Conservation (phyloP, 1,284 basidiomycete genomes). For the Cryptococcus sp. region DNA sequence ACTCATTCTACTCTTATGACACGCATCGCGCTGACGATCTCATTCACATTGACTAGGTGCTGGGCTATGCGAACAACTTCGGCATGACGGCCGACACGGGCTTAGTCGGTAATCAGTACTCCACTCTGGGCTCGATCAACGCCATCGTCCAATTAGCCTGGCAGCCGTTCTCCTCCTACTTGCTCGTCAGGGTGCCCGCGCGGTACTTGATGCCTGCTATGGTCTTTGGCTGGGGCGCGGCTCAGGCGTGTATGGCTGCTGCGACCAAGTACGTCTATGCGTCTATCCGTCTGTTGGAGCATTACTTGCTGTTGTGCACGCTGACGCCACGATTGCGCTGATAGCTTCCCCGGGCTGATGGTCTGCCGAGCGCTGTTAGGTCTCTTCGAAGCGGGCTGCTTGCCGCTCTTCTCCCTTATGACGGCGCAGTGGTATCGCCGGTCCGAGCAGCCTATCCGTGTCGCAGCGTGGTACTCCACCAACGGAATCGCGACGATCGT, state of each 20-base stretch:
- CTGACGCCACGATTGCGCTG: conserved; percentile 8
- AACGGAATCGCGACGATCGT: conserved; percentile 51
- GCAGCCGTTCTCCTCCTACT: conserved; percentile 50
- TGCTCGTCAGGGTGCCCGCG: conserved; percentile 48
- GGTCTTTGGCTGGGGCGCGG: conserved; percentile 44
- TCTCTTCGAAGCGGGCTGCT: conserved; percentile 52
- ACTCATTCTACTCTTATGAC: conserved; percentile 6
- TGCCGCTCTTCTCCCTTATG: conserved; percentile 53
- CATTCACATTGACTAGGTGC: conserved; percentile 4
- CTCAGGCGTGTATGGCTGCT: conserved; percentile 42
- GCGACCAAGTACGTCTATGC: conserved; percentile 23
- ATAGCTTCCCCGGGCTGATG: conserved; percentile 33
- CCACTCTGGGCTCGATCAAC: conserved; percentile 41
- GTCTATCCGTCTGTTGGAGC: neutral
- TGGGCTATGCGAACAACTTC: conserved; percentile 46
- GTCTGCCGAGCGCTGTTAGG: conserved; percentile 51
- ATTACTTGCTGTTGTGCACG: neutral
- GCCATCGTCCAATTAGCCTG: conserved; percentile 48
- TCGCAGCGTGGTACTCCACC: conserved; percentile 50
- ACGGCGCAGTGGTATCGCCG: conserved; percentile 54
- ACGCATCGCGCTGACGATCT: conserved; percentile 1
- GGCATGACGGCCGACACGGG: conserved; percentile 39
- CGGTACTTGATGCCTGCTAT: conserved; percentile 47
- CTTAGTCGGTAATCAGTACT: conserved; percentile 41
- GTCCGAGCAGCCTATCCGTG: conserved; percentile 49